Percentiles rank a stretch among this genome's conserved stretches.
Conservation (phyloP, 108 stramenopile species). For the Cyclostephanos invisitatus region DNA sequence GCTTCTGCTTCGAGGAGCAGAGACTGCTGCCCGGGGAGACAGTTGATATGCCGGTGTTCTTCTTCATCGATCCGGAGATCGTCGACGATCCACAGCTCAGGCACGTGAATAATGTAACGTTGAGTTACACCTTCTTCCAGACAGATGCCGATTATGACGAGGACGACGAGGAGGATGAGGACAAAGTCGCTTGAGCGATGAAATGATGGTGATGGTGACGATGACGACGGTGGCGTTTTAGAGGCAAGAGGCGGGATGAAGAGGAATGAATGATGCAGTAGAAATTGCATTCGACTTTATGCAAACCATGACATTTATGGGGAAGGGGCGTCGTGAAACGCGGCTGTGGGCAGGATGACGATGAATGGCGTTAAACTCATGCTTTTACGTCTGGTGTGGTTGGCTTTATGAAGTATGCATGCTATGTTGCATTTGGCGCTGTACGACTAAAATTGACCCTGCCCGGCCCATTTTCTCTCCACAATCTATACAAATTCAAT, state of each 20-base stretch:
- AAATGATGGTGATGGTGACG: neutral
- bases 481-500: too few species aligned
- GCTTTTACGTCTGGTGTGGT: too few species aligned
- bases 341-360: too few species aligned
- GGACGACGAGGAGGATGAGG: conserved; percentile 59
- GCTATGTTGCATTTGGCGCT: too few species aligned
- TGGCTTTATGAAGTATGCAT: too few species aligned
- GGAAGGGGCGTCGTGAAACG: too few species aligned
- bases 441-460: too few species aligned
- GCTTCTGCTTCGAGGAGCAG: conserved; percentile 99
- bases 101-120: conserved; percentile 89
- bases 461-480: too few species aligned
- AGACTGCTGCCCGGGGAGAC: conserved; percentile 94
- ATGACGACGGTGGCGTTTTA: neutral
- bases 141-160: conserved; percentile 93
- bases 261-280: neutral
- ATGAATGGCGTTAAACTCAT: too few species aligned
- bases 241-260: neutral
- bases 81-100: conserved; percentile 91
- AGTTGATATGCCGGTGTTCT: conserved; percentile 99
- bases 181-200: neutral
- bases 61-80: conserved; percentile 98
- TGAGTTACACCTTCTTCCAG: conserved; percentile 98
- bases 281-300: neutral
- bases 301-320: neutral